Conservation (phyloP, 2,329 filamentous ascomycete genomes). For the Ciborinia camelliae region DNA sequence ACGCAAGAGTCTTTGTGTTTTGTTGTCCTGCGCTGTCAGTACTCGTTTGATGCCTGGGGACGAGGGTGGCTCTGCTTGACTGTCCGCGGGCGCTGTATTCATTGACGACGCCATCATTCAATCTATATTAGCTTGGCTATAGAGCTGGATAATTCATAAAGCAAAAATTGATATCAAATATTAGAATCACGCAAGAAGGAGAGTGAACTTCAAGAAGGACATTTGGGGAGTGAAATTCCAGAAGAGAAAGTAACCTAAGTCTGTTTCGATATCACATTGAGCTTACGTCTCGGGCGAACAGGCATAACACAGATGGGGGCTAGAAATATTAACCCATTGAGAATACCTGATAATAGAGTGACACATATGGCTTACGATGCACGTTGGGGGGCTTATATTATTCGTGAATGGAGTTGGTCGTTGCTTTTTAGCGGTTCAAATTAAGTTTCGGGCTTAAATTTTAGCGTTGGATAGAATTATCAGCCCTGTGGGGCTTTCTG, state of each 20-base stretch:
- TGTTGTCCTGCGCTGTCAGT: constrained; percentile 6
- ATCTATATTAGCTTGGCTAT: not conserved
- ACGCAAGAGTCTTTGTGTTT: constrained; percentile 9
- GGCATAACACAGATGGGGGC: not conserved
- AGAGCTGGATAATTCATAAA: not conserved
- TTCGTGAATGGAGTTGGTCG: not conserved
- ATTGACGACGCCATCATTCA: constrained; percentile 2
- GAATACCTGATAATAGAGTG: not conserved
- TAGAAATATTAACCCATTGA: not conserved
- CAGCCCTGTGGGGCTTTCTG: too few species aligned
- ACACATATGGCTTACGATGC: not conserved
- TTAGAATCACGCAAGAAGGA: not conserved
- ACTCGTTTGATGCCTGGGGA: constrained; percentile 6
- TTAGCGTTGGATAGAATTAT: too few species aligned
- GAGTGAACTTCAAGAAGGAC: not conserved
- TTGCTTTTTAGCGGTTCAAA: too few species aligned
- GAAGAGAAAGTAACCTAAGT: not conserved
- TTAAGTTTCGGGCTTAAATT: not conserved
- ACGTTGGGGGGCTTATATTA: not conserved
- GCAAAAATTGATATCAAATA: not conserved
- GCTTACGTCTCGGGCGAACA: not conserved
- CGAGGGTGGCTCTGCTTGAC: not conserved
- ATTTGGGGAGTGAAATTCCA: not conserved
- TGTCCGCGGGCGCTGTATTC: not conserved
- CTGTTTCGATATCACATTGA: not conserved